Percentiles rank a stretch among this genome's conserved stretches.
phyloP scores from a whole-genome alignment of 805 yeast species.

The Candida takata region DNA sequence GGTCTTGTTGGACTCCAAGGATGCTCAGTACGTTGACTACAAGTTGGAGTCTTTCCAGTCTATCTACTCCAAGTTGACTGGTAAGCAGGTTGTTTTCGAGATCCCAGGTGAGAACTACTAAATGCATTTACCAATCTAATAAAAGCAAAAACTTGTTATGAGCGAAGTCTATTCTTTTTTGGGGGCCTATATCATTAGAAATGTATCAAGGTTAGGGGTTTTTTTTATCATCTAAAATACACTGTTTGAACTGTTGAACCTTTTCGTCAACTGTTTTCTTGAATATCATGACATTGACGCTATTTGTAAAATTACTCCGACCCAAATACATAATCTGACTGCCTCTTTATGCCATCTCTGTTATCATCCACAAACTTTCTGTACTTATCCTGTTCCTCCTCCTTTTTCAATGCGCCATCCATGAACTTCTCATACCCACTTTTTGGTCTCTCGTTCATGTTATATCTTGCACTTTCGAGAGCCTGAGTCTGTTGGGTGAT shows the following conservation, averaged over 20 bases:
- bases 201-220: background rate
- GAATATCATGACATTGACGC: too few species aligned
- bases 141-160: background rate
- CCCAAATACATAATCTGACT: background rate
- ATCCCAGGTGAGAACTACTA: constrained; percentile 56
- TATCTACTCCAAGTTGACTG: constrained; percentile 96
- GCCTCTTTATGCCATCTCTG: constrained; percentile 6
- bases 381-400: constrained; percentile 12
- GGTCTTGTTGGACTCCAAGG: constrained; percentile 96
- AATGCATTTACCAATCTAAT: constrained; percentile 16
- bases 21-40: constrained; percentile 93
- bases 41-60: constrained; percentile 99
- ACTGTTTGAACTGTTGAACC: background rate
- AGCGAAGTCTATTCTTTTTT: too few species aligned
- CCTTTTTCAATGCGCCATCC: constrained; percentile 15
- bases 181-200: too few species aligned
- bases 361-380: constrained; percentile 15
- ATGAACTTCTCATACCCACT: constrained; percentile 17
- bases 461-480: constrained; percentile 12
- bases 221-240: background rate
- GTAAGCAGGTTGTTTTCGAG: constrained; percentile 99
- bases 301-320: too few species aligned
- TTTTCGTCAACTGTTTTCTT: background rate
- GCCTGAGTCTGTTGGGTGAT: constrained; percentile 17
- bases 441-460: constrained; percentile 3